Percentiles rank a stretch among this genome's conserved stretches.
Evolutionary conservation across 305 asterid species (phyloP).

Genomic region (Stenogyne calaminthoides): DNA sequence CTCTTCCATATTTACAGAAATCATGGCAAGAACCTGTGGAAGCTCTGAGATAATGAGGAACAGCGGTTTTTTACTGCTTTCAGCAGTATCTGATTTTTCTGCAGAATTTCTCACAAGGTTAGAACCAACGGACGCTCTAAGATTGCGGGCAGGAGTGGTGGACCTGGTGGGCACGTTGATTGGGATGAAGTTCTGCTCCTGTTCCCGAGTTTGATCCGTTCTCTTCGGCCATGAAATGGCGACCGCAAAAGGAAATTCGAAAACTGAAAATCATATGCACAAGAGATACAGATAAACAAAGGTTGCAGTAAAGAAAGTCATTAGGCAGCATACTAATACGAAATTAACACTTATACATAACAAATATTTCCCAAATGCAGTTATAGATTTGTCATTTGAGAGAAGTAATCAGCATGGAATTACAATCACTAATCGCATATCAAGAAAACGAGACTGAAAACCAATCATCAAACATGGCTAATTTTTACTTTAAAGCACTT

Average conservation of each 20-base stretch:
- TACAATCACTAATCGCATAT: neutral
- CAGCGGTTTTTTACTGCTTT: slow-evolving; percentile 33
- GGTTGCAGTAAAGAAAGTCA: neutral
- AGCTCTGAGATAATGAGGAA: slow-evolving; percentile 78
- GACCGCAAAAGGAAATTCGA: slow-evolving; percentile 23
- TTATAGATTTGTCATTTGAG: neutral
- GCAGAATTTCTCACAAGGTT: slow-evolving; percentile 43
- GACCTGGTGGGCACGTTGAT: slow-evolving; percentile 4
- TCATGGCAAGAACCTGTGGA: slow-evolving; percentile 95
- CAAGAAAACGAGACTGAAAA: neutral
- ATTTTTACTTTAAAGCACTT: neutral
- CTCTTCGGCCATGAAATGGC: slow-evolving; percentile 61
- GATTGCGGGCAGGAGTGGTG: slow-evolving; percentile 22
- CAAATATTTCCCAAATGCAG: neutral
- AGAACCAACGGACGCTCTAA: slow-evolving; percentile 45
- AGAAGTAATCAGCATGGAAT: neutral
- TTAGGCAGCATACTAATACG: neutral
- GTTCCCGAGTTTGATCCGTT: slow-evolving; percentile 29
- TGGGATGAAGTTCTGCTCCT: slow-evolving; percentile 20
- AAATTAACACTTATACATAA: neutral
- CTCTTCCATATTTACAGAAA: slow-evolving; percentile 75
- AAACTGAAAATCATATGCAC: slow-evolving; percentile 37
- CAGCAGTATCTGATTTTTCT: slow-evolving; percentile 39
- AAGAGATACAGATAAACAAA: slow-evolving; percentile 5
- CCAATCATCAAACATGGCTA: neutral